phyloP scores from a whole-genome alignment of 169 alveolate genomes.

The Amoebophrya sp. region DNA sequence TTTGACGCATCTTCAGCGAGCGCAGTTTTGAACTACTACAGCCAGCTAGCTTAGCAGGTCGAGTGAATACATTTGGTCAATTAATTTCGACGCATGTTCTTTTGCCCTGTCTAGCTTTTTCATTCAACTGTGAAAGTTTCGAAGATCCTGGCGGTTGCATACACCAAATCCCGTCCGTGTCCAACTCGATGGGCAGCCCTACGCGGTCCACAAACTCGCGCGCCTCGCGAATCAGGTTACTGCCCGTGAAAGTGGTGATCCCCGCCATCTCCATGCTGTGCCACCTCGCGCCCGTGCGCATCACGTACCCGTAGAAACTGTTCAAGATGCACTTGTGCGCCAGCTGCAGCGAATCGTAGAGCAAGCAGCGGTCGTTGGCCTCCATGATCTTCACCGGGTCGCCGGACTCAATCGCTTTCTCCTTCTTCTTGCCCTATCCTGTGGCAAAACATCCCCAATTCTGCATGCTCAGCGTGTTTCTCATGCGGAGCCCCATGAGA shows the following conservation, averaged over 20 bases:
- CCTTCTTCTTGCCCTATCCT: constrained; percentile 42
- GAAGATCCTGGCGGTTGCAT: constrained; percentile 66
- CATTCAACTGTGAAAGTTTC: constrained; percentile 82
- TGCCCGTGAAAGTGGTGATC: constrained; percentile 89
- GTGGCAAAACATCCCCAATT: too few relatives aligned
- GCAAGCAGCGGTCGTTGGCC: constrained; percentile 73
- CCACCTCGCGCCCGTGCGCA: constrained; percentile 99
- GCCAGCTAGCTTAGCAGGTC: too few relatives aligned
- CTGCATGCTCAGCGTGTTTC: too few relatives aligned
- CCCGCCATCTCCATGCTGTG: constrained; percentile 99
- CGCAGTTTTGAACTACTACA: too few relatives aligned
- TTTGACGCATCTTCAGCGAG: too few relatives aligned
- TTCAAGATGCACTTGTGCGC: constrained; percentile 99
- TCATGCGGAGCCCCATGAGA: too few relatives aligned
- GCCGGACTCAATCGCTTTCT: constrained; percentile 51
- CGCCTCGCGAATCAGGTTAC: constrained; percentile 55
- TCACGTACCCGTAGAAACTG: constrained; percentile 97
- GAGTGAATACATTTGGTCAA: too few relatives aligned
- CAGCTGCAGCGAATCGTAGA: constrained; percentile 92
- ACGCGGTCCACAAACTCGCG: constrained; percentile 76
- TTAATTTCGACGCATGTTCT: too few relatives aligned
- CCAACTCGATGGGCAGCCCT: constrained; percentile 98
- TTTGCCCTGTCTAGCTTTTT: background rate
- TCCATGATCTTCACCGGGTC: constrained; percentile 69
- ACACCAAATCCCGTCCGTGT: constrained; percentile 99